These are phyloP conservation scores for Sporopachydermia cereana DNA, from an alignment of 1,139 yeast genomes.

Conservation along the genomic window DNA sequence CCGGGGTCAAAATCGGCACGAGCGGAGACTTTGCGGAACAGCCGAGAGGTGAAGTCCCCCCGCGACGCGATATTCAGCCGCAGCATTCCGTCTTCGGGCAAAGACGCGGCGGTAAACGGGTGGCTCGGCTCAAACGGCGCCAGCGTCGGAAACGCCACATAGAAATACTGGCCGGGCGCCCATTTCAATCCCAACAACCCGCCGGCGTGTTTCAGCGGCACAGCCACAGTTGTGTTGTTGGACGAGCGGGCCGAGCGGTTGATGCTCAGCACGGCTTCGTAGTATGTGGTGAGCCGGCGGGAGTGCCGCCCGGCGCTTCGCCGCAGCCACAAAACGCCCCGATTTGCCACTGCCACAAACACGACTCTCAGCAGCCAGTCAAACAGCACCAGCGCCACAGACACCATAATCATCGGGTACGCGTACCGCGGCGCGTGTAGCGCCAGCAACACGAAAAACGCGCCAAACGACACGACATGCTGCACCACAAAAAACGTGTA, in stretches of 20 bases:
- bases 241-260: neutral
- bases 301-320: constrained; percentile 7
- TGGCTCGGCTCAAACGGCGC: constrained; percentile 13
- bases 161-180: constrained; percentile 15
- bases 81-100: constrained; percentile 8
- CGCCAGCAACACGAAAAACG: constrained; percentile 11
- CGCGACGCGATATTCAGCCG: constrained; percentile 11
- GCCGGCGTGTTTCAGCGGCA: constrained; percentile 6
- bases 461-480: constrained; percentile 13
- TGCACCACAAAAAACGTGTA: constrained; percentile 13
- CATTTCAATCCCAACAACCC: constrained; percentile 7
- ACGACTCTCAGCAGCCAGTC: constrained; percentile 12
- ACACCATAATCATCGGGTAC: constrained; percentile 13
- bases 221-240: neutral
- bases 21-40: constrained; percentile 4
- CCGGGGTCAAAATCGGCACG: too few relatives aligned
- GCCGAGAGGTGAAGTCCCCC: constrained; percentile 12
- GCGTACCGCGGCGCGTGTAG: constrained; percentile 14
- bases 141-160: constrained; percentile 13
- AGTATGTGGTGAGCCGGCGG: neutral
- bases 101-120: constrained; percentile 15
- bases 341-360: constrained; percentile 8
- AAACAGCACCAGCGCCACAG: constrained; percentile 12
- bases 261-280: neutral
- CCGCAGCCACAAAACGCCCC: constrained; percentile 8